Evolutionary conservation across 2,329 filamentous ascomycete genomes (phyloP).

Genomic region (Arthroderma sp.): DNA sequence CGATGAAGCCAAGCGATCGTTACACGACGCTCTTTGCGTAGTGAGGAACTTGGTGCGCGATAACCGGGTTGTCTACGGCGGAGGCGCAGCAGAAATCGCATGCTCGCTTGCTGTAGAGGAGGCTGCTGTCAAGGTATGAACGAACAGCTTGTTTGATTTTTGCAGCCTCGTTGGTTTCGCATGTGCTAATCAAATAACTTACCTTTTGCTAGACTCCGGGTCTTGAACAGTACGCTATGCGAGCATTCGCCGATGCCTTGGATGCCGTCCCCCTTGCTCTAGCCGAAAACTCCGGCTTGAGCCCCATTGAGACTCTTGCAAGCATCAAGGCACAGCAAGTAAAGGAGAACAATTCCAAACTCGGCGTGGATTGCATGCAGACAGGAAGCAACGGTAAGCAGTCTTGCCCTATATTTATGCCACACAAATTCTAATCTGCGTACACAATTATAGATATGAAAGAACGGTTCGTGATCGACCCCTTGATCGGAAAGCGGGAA

Average conservation of each 20-base stretch:
- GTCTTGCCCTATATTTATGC: not conserved
- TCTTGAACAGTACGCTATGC: slow-evolving; percentile 98
- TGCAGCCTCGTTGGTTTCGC: not conserved
- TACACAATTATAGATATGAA: slow-evolving; percentile 60
- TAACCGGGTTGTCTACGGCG: slow-evolving; percentile 94
- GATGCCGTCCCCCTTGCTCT: slow-evolving; percentile 90
- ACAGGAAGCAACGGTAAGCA: slow-evolving; percentile 67
- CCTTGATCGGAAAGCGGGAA: slow-evolving; percentile 94
- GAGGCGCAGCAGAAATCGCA: slow-evolving; percentile 91
- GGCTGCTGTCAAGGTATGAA: slow-evolving; percentile 60
- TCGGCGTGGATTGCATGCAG: slow-evolving; percentile 97
- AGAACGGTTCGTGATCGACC: slow-evolving; percentile 95
- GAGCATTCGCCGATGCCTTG: slow-evolving; percentile 88
- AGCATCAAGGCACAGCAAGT: slow-evolving; percentile 94
- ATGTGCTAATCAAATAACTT: not conserved
- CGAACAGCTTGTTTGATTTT: not conserved
- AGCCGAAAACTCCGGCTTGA: slow-evolving; percentile 92
- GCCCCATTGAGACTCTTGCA: slow-evolving; percentile 88
- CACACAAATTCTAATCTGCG: not conserved
- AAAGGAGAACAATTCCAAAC: slow-evolving; percentile 62
- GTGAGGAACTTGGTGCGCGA: slow-evolving; percentile 92
- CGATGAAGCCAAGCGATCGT: slow-evolving; percentile 92
- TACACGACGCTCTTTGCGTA: slow-evolving; percentile 95
- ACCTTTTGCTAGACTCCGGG: slow-evolving; percentile 56
- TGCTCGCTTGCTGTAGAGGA: slow-evolving; percentile 95